A percentile compares a stretch with the other conserved stretches of the same genome.
Conservation (phyloP, 2,329 filamentous ascomycete species). For the Zasmidium angulare region DNA sequence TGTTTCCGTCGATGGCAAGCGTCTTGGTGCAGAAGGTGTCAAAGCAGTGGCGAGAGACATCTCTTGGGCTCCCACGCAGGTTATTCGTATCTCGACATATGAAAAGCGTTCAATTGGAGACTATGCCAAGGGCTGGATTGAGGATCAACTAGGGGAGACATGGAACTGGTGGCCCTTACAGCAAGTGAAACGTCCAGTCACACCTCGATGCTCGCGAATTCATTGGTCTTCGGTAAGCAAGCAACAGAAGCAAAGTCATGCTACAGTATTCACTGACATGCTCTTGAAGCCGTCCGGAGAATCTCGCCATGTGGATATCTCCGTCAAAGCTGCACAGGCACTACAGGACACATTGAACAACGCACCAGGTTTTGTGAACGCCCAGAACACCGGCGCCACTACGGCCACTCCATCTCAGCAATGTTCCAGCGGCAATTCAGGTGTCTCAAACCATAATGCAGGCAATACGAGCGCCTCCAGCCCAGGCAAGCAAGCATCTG, state of each 20-base stretch:
- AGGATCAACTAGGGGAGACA: background rate
- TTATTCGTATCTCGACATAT: background rate
- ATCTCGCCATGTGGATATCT: background rate
- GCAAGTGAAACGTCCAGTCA: background rate
- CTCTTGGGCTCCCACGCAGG: background rate
- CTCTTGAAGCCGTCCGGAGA: background rate
- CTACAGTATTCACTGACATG: background rate
- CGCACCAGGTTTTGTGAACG: no score
- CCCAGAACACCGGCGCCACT: no score
- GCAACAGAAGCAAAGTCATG: background rate
- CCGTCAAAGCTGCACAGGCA: no score
- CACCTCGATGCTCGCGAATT: background rate
- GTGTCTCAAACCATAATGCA: no score
- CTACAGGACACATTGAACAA: no score
- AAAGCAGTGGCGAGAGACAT: background rate
- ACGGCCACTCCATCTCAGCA: no score
- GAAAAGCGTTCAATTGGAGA: background rate
- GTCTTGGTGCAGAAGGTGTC: background rate
- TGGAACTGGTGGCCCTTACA: conserved; percentile 6
- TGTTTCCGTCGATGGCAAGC: background rate
- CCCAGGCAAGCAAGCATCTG: no score
- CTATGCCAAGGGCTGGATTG: background rate
- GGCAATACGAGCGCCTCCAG: no score
- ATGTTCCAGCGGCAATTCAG: no score
- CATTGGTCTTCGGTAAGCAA: background rate